A percentile compares a stretch with the other conserved stretches of the same genome.
Conservation (phyloP, 768 basidiomycete genomes). For the Collybiopsis confluens region DNA sequence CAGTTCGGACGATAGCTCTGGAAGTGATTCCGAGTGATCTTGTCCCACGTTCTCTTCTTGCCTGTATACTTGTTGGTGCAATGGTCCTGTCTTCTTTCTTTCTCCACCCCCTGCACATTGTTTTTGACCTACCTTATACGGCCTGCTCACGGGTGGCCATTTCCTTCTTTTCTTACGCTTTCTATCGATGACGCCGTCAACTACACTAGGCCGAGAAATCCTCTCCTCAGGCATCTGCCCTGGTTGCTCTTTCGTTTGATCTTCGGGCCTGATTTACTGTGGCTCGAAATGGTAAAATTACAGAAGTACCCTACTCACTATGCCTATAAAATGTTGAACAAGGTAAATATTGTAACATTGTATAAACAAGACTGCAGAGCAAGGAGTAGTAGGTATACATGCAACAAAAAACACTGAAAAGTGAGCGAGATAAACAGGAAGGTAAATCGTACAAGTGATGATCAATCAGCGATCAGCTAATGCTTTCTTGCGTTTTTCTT, state of each 20-base stretch:
- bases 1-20: slow-evolving; percentile 77
- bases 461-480: slow-evolving; percentile 2
- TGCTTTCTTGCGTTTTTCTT: slow-evolving; percentile 32
- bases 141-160: slow-evolving; percentile 4
- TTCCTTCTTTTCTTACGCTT: too few relatives aligned
- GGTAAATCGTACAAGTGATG: too few relatives aligned
- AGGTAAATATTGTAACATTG: neutral
- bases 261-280: neutral
- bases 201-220: too few relatives aligned
- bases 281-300: neutral
- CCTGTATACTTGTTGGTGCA: slow-evolving; percentile 12
- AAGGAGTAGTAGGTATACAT: slow-evolving; percentile 1
- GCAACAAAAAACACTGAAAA: too few relatives aligned
- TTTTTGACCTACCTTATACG: slow-evolving; percentile 9
- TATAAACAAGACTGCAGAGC: neutral
- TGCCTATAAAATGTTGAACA: neutral
- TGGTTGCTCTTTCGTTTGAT: neutral
- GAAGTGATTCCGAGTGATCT: slow-evolving; percentile 76
- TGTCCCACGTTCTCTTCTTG: slow-evolving; percentile 14
- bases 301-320: neutral
- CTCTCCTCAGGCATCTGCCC: too few relatives aligned
- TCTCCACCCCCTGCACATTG: neutral
- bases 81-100: neutral
- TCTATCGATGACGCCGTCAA: too few relatives aligned
- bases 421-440: too few relatives aligned